A percentile compares a stretch with the other conserved stretches of the same genome.
phyloP scores from a whole-genome alignment of 2,329 filamentous ascomycete species.

The Emmonsia crescens region DNA sequence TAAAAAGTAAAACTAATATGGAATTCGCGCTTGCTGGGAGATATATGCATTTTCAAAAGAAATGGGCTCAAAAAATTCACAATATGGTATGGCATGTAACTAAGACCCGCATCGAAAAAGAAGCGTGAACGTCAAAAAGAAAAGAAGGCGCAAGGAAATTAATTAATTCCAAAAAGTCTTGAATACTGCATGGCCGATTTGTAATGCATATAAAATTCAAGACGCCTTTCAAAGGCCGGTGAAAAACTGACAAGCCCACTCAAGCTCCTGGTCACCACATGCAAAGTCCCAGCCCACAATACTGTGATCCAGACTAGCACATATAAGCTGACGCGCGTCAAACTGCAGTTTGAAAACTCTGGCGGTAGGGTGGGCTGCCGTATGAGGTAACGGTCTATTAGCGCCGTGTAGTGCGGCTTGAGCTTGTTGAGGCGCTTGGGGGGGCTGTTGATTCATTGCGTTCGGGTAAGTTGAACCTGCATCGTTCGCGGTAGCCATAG shows the following conservation, averaged over 20 bases:
- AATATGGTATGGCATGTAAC: background rate
- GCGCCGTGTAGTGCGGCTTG: slow-evolving; percentile 12
- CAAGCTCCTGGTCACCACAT: slow-evolving; percentile 68
- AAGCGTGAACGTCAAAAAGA: background rate
- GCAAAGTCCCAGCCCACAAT: slow-evolving; percentile 99
- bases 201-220: background rate
- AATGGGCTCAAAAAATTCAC: background rate
- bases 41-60: background rate
- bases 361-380: slow-evolving; percentile 32
- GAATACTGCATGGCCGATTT: background rate
- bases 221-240: slow-evolving; percentile 30
- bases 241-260: slow-evolving; percentile 70
- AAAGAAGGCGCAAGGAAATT: background rate
- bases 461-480: background rate
- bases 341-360: slow-evolving; percentile 96
- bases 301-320: slow-evolving; percentile 79
- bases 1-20: background rate
- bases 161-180: too few relatives aligned
- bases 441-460: background rate
- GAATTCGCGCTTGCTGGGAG: background rate
- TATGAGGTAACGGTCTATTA: slow-evolving; percentile 23
- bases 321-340: slow-evolving; percentile 83
- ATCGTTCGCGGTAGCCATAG: background rate
- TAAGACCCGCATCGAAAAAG: background rate
- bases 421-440: background rate